phyloP scores from a whole-genome alignment of 306 rosid species.

The Arachis stenosperma region DNA sequence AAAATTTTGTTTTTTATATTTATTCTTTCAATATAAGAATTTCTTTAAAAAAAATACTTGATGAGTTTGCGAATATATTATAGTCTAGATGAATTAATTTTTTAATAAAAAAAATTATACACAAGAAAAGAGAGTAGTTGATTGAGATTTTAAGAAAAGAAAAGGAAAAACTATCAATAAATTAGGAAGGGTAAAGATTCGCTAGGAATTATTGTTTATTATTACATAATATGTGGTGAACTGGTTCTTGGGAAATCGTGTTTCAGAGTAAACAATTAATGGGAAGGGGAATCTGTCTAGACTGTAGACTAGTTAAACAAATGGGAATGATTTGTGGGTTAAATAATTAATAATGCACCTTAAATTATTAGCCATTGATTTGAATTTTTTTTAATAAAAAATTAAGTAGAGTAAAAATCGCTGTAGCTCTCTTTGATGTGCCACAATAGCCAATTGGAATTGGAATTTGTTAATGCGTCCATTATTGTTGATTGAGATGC shows the following conservation, averaged over 20 bases:
- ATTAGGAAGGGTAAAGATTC: slow-evolving; percentile 37
- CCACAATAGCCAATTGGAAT: slow-evolving; percentile 32
- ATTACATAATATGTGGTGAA: background rate
- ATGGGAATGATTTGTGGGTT: slow-evolving; percentile 35
- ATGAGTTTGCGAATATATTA: no score
- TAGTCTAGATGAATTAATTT: no score
- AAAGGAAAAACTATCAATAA: background rate
- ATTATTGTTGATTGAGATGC: slow-evolving; percentile 25
- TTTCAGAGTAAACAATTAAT: slow-evolving; percentile 28
- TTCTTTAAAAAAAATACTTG: no score
- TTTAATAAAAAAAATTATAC: background rate
- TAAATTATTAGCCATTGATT: slow-evolving; percentile 24
- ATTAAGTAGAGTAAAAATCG: slow-evolving; percentile 22
- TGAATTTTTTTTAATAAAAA: background rate
- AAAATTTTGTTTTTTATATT: no score
- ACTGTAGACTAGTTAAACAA: slow-evolving; percentile 25
- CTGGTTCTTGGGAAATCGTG: slow-evolving; percentile 27
- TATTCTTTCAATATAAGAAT: no score
- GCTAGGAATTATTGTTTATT: slow-evolving; percentile 29
- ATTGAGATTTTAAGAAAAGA: background rate
- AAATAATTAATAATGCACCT: background rate
- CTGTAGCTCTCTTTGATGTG: slow-evolving; percentile 33
- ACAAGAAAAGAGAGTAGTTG: background rate
- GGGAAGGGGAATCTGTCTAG: slow-evolving; percentile 36
- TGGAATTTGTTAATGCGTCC: slow-evolving; percentile 40